Conservation (phyloP, 148 eudicot species). For the Camellia granthamiana region DNA sequence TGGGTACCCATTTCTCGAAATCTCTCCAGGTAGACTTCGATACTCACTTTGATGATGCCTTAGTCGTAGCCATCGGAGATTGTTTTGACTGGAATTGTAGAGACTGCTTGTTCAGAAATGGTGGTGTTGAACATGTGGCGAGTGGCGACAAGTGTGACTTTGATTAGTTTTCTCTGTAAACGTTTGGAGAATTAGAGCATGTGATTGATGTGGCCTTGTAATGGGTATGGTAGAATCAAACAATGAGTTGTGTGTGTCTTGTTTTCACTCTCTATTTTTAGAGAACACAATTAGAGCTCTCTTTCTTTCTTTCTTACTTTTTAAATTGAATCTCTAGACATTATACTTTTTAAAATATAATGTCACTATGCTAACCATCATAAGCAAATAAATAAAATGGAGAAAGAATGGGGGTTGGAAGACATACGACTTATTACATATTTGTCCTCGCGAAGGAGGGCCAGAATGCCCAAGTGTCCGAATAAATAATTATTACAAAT, state of each 20-base stretch:
- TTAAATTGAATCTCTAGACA: too few relatives aligned
- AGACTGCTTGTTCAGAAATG: constrained; percentile 8
- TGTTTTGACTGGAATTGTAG: constrained; percentile 12
- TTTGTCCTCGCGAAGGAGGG: too few relatives aligned
- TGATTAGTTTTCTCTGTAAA: constrained; percentile 34
- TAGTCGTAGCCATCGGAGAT: constrained; percentile 41
- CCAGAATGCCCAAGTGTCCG: too few relatives aligned
- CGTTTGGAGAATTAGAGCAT: constrained; percentile 53
- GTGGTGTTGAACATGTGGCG: constrained; percentile 28
- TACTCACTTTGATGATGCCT: constrained; percentile 24
- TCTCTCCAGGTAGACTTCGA: constrained; percentile 24
- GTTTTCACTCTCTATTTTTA: constrained; percentile 20
- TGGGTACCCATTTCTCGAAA: constrained; percentile 24
- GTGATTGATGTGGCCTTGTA: constrained; percentile 67
- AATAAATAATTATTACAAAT: too few relatives aligned
- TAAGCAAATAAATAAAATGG: too few relatives aligned
- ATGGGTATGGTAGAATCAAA: constrained; percentile 40
- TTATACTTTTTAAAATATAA: too few relatives aligned
- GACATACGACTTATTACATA: too few relatives aligned
- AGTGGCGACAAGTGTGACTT: constrained; percentile 39
- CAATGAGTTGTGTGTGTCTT: constrained; percentile 27
- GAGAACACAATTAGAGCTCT: too few relatives aligned
- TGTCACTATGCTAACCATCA: too few relatives aligned
- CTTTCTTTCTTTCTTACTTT: too few relatives aligned
- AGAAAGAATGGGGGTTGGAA: too few relatives aligned